Conservation (phyloP, 2,329 filamentous ascomycete genomes). For the Fusarium miscanthi region DNA sequence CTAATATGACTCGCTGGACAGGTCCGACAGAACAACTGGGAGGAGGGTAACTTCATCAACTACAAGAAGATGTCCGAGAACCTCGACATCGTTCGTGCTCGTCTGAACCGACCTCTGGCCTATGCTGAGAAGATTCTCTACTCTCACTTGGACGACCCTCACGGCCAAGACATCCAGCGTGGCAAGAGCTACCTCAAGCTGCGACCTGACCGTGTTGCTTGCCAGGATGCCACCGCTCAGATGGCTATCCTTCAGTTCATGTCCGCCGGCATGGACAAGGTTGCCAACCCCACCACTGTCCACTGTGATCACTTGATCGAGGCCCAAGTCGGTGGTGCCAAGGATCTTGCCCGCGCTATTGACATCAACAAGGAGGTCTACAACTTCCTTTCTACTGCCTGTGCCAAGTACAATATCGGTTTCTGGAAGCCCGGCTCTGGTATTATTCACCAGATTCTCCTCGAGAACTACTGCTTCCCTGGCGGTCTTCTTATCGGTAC, state of each 20-base stretch:
- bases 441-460: constrained; percentile 98
- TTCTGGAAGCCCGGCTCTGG: constrained; percentile 99
- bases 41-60: constrained; percentile 97
- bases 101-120: constrained; percentile 92
- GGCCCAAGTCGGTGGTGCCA: constrained; percentile 90
- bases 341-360: constrained; percentile 92
- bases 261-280: constrained; percentile 95
- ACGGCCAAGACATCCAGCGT: constrained; percentile 95
- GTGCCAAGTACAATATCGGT: constrained; percentile 99
- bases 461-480: constrained; percentile 99
- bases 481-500: constrained; percentile 98
- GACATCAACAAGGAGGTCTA: constrained; percentile 99
- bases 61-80: constrained; percentile 99
- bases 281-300: constrained; percentile 93
- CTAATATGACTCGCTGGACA: constrained; percentile 46
- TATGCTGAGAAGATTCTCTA: constrained; percentile 99
- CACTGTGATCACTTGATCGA: constrained; percentile 99
- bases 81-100: constrained; percentile 86
- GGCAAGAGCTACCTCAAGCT: constrained; percentile 96
- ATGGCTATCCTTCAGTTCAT: constrained; percentile 99
- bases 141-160: constrained; percentile 97
- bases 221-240: constrained; percentile 99
- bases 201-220: constrained; percentile 96
- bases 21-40: constrained; percentile 96
- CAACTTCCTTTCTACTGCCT: constrained; percentile 92